Evolutionary conservation across 1,284 basidiomycete genomes (phyloP), one percentile per base, ranked within the genome.

Genomic region (Sporisorium graminicola): DNA sequence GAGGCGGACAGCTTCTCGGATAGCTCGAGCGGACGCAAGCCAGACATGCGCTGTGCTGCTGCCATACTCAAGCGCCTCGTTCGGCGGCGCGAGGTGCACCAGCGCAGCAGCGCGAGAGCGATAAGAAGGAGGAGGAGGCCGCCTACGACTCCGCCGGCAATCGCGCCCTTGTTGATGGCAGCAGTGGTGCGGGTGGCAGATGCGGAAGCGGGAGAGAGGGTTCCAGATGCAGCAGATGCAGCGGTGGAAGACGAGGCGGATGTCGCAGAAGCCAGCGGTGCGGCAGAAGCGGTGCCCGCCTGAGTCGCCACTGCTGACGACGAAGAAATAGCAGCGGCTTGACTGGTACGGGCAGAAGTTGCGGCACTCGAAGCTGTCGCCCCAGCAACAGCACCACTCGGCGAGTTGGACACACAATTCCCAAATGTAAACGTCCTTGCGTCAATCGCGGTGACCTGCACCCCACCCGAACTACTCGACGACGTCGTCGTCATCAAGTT

Each of bases 91-190:
- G 67, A 70, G 4, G 57, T 40, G 27, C 61, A 70, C 60, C 60
- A 69, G 3, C 61, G 60, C 18, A 60, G 27, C 18, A 64, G 46
- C 10, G 47, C 52, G 16, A 64, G 22, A 2, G 26, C 22, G 27
- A 60, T 26, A 3, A 60, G 46, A 1, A 70, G 61, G 3, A 60
- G 26, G 7, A 57, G 18, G 10, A 65, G 7, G 3, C 50, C 47
- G 13, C 62, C 67, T 12, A 70, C 22, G n/a, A 70, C 43, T 5
- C 29, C 62, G 24, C 61, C 67, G 10, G 62, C 62, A 12, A 65
- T 64, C 0, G 62, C 62, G 2, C 58, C 53, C 22, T 64, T 65
- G 56, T 61, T 70, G 47, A 64, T n/a, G 20, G 29, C 26, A 22
- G 51, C 35, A 3, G 5, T 9, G 7, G 42, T 16, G 5, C 52